phyloP scores from a whole-genome alignment of 1,139 yeast species.

The Yarrowia galli region DNA sequence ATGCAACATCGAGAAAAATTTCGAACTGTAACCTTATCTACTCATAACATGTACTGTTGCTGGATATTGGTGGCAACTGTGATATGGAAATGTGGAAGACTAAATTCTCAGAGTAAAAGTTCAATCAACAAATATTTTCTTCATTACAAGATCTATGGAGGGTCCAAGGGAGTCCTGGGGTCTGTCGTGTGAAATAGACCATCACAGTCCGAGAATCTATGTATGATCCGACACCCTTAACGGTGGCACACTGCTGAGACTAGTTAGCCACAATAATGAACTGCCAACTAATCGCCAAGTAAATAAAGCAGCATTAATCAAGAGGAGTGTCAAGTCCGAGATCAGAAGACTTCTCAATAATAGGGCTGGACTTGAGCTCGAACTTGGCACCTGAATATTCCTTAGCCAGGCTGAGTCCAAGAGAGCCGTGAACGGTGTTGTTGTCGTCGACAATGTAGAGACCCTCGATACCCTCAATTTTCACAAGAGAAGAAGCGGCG shows the following conservation, averaged over 20 bases:
- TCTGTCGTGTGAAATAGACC: neutral
- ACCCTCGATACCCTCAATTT: constrained; percentile 32
- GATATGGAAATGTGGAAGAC: too few relatives aligned
- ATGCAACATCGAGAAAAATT: constrained; percentile 37
- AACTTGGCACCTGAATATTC: constrained; percentile 28
- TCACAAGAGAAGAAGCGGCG: constrained; percentile 23
- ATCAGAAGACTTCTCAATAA: constrained; percentile 3
- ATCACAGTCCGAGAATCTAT: neutral
- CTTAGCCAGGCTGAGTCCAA: neutral
- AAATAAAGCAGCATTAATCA: too few relatives aligned
- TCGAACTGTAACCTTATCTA: constrained; percentile 31
- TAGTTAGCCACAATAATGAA: too few relatives aligned
- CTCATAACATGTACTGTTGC: neutral
- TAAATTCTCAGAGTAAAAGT: neutral
- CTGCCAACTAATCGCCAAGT: too few relatives aligned
- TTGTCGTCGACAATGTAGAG: constrained; percentile 22
- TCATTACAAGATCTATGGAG: neutral
- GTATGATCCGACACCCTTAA: too few relatives aligned
- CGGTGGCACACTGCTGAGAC: too few relatives aligned
- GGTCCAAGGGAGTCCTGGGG: neutral
- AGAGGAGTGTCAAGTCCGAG: constrained; percentile 34
- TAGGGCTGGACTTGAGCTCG: constrained; percentile 15
- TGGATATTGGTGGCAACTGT: too few relatives aligned
- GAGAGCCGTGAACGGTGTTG: constrained; percentile 26
- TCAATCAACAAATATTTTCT: neutral